phyloP scores from a whole-genome alignment of 2,329 filamentous ascomycete genomes.

The Talaromyces pinophilus region DNA sequence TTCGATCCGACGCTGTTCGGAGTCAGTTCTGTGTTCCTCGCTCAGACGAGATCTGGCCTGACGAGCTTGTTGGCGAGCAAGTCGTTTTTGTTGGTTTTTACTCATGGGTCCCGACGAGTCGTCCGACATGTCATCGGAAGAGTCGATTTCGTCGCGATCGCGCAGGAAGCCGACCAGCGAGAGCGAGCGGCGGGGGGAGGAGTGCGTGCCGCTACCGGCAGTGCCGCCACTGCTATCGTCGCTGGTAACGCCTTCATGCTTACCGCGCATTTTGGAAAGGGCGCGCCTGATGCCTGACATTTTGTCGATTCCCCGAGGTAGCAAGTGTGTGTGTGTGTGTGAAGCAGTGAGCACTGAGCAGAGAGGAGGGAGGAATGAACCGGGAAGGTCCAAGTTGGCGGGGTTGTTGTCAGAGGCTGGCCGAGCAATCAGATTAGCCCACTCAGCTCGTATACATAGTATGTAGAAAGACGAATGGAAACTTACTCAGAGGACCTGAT shows the following conservation, averaged over 20 bases:
- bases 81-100: conserved; percentile 50
- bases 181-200: conserved; percentile 40
- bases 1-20: conserved; percentile 42
- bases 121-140: conserved; percentile 46
- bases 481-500: background rate
- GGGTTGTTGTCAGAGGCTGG: background rate
- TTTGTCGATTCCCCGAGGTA: conserved; percentile 15
- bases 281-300: conserved; percentile 53
- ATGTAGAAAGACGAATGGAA: background rate
- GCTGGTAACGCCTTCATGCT: conserved; percentile 28
- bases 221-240: conserved; percentile 26
- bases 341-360: background rate
- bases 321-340: background rate
- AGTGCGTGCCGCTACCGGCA: conserved; percentile 23
- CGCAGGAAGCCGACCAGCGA: conserved; percentile 46
- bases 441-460: background rate
- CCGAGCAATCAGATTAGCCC: background rate
- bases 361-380: background rate
- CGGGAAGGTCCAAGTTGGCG: background rate
- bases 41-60: conserved; percentile 45
- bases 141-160: conserved; percentile 44
- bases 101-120: conserved; percentile 39
- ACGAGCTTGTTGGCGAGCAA: conserved; percentile 44
- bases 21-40: conserved; percentile 46
- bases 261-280: conserved; percentile 44